These are phyloP conservation scores for Amauroascus verrucosus DNA, from an alignment of 2,329 filamentous ascomycete species.

Conservation along the genomic window DNA sequence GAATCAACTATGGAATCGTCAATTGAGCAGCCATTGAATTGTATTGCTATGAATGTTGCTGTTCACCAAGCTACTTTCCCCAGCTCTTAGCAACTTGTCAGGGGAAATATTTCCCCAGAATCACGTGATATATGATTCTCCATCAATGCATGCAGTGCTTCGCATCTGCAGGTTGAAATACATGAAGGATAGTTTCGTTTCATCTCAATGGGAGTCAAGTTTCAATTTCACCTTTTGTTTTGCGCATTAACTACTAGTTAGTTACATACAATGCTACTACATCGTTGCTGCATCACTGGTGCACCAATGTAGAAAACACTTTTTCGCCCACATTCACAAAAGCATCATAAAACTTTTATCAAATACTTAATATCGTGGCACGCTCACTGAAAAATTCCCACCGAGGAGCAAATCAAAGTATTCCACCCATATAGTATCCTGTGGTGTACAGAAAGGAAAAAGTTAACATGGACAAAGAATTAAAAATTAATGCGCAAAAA, in stretches of 20 bases:
- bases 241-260: no score
- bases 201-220: no score
- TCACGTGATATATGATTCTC: neutral
- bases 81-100: neutral
- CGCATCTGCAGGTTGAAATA: no score
- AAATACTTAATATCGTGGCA: no score
- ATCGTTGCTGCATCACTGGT: no score
- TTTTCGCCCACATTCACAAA: no score
- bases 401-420: neutral
- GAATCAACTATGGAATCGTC: neutral
- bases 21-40: neutral
- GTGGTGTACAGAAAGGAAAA: neutral
- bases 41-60: neutral
- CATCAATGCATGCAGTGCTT: no score
- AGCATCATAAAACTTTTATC: no score
- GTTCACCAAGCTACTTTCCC: neutral
- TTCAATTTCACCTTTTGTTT: no score
- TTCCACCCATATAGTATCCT: neutral
- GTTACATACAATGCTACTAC: no score
- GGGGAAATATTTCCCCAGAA: neutral
- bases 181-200: no score
- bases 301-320: no score
- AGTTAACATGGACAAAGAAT: neutral
- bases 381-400: neutral
- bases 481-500: neutral